Conservation (phyloP, 129 eudicot genomes). For the Flaveria ramosissima region DNA sequence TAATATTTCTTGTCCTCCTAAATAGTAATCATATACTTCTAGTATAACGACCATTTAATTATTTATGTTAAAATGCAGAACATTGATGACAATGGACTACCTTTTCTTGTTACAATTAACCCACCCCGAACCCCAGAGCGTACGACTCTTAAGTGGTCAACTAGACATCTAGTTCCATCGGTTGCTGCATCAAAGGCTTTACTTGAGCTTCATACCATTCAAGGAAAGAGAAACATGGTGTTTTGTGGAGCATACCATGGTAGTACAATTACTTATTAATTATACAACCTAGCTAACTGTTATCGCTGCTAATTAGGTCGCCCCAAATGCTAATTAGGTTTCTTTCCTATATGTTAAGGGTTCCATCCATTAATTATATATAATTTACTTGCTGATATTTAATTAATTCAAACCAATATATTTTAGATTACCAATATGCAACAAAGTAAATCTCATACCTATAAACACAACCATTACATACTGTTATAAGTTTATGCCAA, state of each 20-base stretch:
- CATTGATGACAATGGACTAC: conserved; percentile 38
- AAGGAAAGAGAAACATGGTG: conserved; percentile 87
- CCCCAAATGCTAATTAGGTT: too few species aligned
- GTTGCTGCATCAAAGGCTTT: conserved; percentile 86
- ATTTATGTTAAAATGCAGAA: conserved; percentile 49
- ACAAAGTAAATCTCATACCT: too few species aligned
- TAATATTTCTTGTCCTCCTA: too few species aligned
- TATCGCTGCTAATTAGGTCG: too few species aligned
- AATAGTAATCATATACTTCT: neutral
- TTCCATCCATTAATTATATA: too few species aligned
- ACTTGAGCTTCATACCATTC: conserved; percentile 56
- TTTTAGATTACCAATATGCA: too few species aligned
- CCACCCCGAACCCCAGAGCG: conserved; percentile 59
- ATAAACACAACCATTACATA: too few species aligned
- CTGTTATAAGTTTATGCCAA: too few species aligned
- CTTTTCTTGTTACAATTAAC: conserved; percentile 70
- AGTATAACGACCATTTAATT: neutral
- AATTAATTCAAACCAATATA: too few species aligned
- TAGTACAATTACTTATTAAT: neutral
- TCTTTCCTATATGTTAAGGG: too few species aligned
- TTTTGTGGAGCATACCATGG: conserved; percentile 94
- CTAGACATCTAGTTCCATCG: conserved; percentile 70
- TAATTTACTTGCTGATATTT: too few species aligned
- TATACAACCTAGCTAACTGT: neutral
- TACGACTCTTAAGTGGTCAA: conserved; percentile 66